Base-by-base conservation (phyloP, 257 asterid species). In the Penstemon newberryi region DNA sequence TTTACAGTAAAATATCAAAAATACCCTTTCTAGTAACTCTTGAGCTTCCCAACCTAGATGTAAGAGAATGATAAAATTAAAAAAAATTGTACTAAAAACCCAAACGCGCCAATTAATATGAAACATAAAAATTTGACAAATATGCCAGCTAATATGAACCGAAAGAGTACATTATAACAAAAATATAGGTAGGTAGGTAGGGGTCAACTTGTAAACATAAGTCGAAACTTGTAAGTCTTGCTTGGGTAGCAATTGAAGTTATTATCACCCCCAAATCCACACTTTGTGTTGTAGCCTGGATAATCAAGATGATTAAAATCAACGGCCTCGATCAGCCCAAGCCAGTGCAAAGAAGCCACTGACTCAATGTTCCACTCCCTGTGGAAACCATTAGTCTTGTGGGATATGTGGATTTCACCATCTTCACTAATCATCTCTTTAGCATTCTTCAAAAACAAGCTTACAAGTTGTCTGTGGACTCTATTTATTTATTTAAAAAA, bases 381-480 rank as follows among this genome's bases (percentile, higher is more conserved):
- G 54, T 70, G 80, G 60, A 74, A 74, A 1, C 25, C 75, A 33
- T 78, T 78, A 6, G 66, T 70, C 69, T 25, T 25, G 33, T 25
- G 33, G 33, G 33, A 25, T 25, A 25, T 25, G 33, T 25, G 33
- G 1, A 25, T 78, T 78, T 78, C 77, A 15, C 74, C 83, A 40
- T 70, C 9, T 36, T 60, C 72, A 6, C 61, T 12, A 0, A 66
- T 36, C 79, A 78, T 54, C 8, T 58, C 66, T 54, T 49, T 74
- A 0, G 62, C 67, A 44, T 70, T 69, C 51, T 37, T 69, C 56
- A 57, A 6, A 58, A 57, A 58, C 60, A 45, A 10, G 38, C 66
- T 58, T 60, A 50, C 49, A 6, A 64, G 69, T 37, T 47, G 37
- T 0, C 69, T 38, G 25, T 64, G 69, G 5, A 3, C 13, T 15